Conservation (phyloP, 306 rosid genomes). For the Senna tora region DNA sequence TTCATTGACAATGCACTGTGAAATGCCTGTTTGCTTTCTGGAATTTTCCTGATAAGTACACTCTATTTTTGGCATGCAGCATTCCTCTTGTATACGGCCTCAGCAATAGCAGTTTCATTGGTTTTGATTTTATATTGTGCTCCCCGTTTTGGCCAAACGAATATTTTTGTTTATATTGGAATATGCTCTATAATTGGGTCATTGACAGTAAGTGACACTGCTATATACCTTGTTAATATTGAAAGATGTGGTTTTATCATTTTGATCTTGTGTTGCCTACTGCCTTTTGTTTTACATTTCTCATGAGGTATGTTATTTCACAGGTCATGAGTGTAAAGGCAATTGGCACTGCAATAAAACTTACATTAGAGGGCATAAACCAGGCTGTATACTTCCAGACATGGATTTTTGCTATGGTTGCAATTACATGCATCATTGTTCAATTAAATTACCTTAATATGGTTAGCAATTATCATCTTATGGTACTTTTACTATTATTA, state of each 20-base stretch:
- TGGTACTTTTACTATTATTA: neutral
- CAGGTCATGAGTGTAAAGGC: constrained; percentile 97
- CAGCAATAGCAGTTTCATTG: constrained; percentile 60
- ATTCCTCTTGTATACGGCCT: constrained; percentile 77
- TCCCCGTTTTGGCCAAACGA: constrained; percentile 86
- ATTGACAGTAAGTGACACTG: constrained; percentile 63
- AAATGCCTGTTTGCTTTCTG: neutral
- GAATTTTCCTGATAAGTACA: constrained; percentile 26
- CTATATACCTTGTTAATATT: constrained; percentile 4
- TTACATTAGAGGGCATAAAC: constrained; percentile 80
- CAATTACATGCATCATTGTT: constrained; percentile 67
- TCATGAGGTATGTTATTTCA: constrained; percentile 25
- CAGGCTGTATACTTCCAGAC: constrained; percentile 72
- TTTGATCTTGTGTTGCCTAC: constrained; percentile 11
- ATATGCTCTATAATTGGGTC: constrained; percentile 87
- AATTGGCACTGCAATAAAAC: constrained; percentile 84
- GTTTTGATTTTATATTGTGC: constrained; percentile 66
- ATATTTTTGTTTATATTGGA: constrained; percentile 68
- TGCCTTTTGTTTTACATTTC: constrained; percentile 21
- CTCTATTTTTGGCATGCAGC: constrained; percentile 54
- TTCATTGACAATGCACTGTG: neutral
- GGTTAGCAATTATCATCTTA: constrained; percentile 62
- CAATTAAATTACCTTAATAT: constrained; percentile 82
- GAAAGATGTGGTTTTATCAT: constrained; percentile 30
- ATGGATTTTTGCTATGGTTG: constrained; percentile 82